phyloP scores from a whole-genome alignment of 169 alveolate species.

The Cryptosporidium andersoni region DNA sequence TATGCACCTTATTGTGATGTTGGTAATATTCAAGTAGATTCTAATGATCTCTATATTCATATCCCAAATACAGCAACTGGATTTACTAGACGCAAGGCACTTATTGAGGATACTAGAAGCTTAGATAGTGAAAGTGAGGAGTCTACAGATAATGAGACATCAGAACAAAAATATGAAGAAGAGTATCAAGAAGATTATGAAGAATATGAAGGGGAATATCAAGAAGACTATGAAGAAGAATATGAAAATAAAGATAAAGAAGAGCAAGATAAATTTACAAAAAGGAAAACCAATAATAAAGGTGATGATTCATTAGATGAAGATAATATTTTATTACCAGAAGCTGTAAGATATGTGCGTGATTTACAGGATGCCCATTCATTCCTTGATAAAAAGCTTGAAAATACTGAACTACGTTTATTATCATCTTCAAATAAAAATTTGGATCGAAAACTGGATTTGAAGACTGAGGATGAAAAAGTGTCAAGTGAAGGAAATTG shows the following conservation, averaged over 20 bases:
- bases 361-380: slow-evolving; percentile 79
- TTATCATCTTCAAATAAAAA: slow-evolving; percentile 29
- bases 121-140: slow-evolving; percentile 44
- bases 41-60: slow-evolving; percentile 95
- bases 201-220: slow-evolving; percentile 69
- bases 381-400: slow-evolving; percentile 10
- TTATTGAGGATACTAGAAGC: slow-evolving; percentile 46
- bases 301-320: not conserved
- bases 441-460: slow-evolving; percentile 5
- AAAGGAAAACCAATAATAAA: not conserved
- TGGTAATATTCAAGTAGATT: slow-evolving; percentile 93
- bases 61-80: slow-evolving; percentile 94
- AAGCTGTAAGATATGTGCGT: slow-evolving; percentile 88
- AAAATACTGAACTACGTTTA: slow-evolving; percentile 13
- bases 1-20: slow-evolving; percentile 98
- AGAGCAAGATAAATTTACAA: slow-evolving; percentile 12
- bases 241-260: slow-evolving; percentile 72
- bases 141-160: not conserved
- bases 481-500: not conserved
- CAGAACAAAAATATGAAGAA: slow-evolving; percentile 73
- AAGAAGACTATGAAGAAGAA: slow-evolving; percentile 71
- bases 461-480: slow-evolving; percentile 26
- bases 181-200: slow-evolving; percentile 71
- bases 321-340: slow-evolving; percentile 73
- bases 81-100: slow-evolving; percentile 83